These are phyloP conservation scores for Erysimum pusillum DNA, from an alignment of 441 rosid genomes.

Conservation along the genomic window DNA sequence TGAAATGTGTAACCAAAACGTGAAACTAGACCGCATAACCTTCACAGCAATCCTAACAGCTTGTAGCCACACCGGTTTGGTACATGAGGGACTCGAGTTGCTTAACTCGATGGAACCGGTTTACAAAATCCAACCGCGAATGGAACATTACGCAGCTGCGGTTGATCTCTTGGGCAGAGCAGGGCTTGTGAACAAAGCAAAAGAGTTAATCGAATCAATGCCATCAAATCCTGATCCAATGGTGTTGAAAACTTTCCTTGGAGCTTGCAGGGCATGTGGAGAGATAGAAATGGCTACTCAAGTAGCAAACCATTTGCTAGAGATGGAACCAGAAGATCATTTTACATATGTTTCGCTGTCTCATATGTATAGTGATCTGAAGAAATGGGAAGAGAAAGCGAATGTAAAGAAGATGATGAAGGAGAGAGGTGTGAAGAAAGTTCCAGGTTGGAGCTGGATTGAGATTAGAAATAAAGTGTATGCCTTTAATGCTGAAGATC, in stretches of 20 bases:
- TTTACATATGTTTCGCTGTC: conserved; percentile 70
- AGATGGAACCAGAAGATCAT: conserved; percentile 77
- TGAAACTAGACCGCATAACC: conserved; percentile 65
- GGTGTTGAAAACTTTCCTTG: conserved; percentile 78
- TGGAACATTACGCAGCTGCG: conserved; percentile 83
- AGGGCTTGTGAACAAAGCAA: conserved; percentile 61
- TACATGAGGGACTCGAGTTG: conserved; percentile 64
- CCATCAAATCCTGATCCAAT: conserved; percentile 68
- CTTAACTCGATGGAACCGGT: conserved; percentile 66
- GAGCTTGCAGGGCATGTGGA: conserved; percentile 75
- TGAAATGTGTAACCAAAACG: conserved; percentile 54
- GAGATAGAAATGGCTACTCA: conserved; percentile 69
- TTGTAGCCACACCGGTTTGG: conserved; percentile 80
- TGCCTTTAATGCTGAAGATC: conserved; percentile 72
- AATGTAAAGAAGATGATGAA: conserved; percentile 67
- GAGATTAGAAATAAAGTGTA: conserved; percentile 67
- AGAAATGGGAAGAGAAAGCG: conserved; percentile 73
- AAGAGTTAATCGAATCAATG: conserved; percentile 68
- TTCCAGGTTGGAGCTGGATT: conserved; percentile 91
- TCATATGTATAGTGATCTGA: conserved; percentile 68
- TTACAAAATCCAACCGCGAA: conserved; percentile 64
- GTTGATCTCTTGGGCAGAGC: conserved; percentile 83
- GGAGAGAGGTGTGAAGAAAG: conserved; percentile 75
- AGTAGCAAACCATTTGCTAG: conserved; percentile 66
- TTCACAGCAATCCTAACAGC: conserved; percentile 81